Base-by-base conservation (phyloP, 2,329 filamentous ascomycete genomes). In the Fusarium brevicatenulatum region DNA sequence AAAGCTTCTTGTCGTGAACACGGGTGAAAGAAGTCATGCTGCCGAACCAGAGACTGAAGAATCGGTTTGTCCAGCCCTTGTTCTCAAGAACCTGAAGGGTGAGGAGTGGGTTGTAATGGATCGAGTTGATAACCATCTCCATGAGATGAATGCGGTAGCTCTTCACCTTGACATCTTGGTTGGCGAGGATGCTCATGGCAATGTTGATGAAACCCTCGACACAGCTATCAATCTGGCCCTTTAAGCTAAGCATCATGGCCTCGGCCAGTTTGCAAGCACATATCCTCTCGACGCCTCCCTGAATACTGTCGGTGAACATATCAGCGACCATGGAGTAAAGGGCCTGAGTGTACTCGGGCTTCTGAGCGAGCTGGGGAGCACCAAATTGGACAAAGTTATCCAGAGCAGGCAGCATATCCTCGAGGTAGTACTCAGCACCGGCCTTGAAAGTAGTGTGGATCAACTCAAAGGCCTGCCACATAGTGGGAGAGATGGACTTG, bases 341-440 rank as follows among this genome's bases (percentile, higher is more conserved):
- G 3, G 95, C 95, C 67, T 94, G 90, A 32, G 97, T 89, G 80
- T 98, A 98, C 72, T 92, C 89, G 32, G 92, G 94, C 79, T 95
- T 97, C 81, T 96, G 91, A 28, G 93, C 86, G 66, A 99, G 87
- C 78, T 92, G 92, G 25, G 91, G 88, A 47, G 93, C 91, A 64
- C 96, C 96, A 79, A 97, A 99, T 77, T 96, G 93, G 59, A 99
- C 94, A 81, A 97, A 98, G 86, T 99, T 99, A 84, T 99, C 96
- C 32, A 99, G 89, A 1, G 96, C 96, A 9, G 96, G 96, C 21
- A 99, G 91, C 96, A 99, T 99, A 78, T 99, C 96, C 83, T 99
- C 96, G 19, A 99, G 90, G 81, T 99, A 99, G 50, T 98, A 90
- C 85, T 99, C 95, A 40, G 95, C 96, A 44, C 96, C 96, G 66